A percentile compares a stretch with the other conserved stretches of the same genome.
Evolutionary conservation across 1,139 yeast genomes (phyloP).

Genomic region (Pichia sp.): DNA sequence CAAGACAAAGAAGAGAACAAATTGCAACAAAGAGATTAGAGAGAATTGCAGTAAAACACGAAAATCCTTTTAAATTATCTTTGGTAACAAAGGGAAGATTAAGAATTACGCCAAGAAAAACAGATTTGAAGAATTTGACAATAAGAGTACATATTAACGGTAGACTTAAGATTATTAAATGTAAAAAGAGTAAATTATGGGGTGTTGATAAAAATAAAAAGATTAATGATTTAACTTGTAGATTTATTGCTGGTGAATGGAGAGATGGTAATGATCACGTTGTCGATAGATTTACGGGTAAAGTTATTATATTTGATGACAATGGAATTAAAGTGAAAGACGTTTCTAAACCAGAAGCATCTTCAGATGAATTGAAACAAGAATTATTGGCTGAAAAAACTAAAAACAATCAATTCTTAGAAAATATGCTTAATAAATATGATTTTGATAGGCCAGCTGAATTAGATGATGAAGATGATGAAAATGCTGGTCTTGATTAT

Average conservation of each 20-base stretch:
- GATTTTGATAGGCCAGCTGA: constrained; percentile 61
- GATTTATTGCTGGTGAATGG: constrained; percentile 67
- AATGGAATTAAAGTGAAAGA: constrained; percentile 31
- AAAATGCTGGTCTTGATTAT: constrained; percentile 18
- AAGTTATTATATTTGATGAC: constrained; percentile 17
- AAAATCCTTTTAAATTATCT: constrained; percentile 25
- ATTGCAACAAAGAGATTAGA: constrained; percentile 35
- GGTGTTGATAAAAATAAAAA: constrained; percentile 70
- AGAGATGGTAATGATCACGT: constrained; percentile 76
- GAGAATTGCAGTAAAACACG: constrained; percentile 27
- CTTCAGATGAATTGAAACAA: constrained; percentile 23
- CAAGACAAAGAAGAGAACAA: constrained; percentile 31
- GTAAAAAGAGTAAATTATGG: constrained; percentile 79
- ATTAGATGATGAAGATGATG: constrained; percentile 42
- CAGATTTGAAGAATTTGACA: constrained; percentile 48
- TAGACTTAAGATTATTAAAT: constrained; percentile 49
- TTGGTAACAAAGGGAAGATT: constrained; percentile 54
- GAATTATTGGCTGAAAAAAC: constrained; percentile 33
- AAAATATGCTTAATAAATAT: constrained; percentile 43
- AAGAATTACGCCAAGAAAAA: constrained; percentile 48
- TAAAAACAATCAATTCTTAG: constrained; percentile 44
- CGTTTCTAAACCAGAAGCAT: constrained; percentile 20
- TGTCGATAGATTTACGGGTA: constrained; percentile 47
- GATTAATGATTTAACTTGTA: constrained; percentile 55
- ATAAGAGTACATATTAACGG: constrained; percentile 62